Percentiles rank a stretch among this genome's conserved stretches.
Conservation (phyloP, 306 rosid genomes). For the Fragaria nilgerrensis region DNA sequence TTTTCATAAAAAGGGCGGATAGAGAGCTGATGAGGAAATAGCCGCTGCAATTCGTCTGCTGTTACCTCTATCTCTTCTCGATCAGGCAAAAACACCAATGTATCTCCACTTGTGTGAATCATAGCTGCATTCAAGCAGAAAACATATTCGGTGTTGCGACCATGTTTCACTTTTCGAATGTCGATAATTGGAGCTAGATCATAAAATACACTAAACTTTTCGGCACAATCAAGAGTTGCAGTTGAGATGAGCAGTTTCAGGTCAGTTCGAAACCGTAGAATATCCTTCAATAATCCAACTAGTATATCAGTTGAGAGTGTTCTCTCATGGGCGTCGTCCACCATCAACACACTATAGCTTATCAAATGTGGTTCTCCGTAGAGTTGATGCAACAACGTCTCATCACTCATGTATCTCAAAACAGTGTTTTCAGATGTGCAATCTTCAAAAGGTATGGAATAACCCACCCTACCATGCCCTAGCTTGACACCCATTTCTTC, state of each 20-base stretch:
- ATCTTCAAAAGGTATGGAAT: slow-evolving; percentile 60
- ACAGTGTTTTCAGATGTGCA: slow-evolving; percentile 82
- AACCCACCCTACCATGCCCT: slow-evolving; percentile 84
- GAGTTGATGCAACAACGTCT: slow-evolving; percentile 74
- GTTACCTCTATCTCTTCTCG: slow-evolving; percentile 88
- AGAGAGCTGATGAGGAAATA: slow-evolving; percentile 54
- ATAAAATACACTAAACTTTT: slow-evolving; percentile 70
- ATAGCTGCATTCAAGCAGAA: too few relatives aligned
- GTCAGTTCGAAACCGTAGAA: slow-evolving; percentile 26
- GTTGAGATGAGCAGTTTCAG: slow-evolving; percentile 77
- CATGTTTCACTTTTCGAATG: slow-evolving; percentile 36
- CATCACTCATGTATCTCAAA: slow-evolving; percentile 91
- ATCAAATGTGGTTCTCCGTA: slow-evolving; percentile 68
- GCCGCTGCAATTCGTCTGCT: slow-evolving; percentile 70
- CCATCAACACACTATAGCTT: slow-evolving; percentile 89
- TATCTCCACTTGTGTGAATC: slow-evolving; percentile 43
- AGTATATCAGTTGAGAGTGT: slow-evolving; percentile 90
- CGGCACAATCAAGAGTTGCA: slow-evolving; percentile 58
- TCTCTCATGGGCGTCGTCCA: slow-evolving; percentile 95
- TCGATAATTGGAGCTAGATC: slow-evolving; percentile 75
- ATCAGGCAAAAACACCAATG: slow-evolving; percentile 75
- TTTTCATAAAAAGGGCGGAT: slow-evolving; percentile 46
- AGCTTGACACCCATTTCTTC: slow-evolving; percentile 84
- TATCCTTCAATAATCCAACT: slow-evolving; percentile 83
- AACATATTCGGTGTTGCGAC: slow-evolving; percentile 36